Conservation (phyloP, 2,329 filamentous ascomycete genomes). For the Dactylellina leptospora region DNA sequence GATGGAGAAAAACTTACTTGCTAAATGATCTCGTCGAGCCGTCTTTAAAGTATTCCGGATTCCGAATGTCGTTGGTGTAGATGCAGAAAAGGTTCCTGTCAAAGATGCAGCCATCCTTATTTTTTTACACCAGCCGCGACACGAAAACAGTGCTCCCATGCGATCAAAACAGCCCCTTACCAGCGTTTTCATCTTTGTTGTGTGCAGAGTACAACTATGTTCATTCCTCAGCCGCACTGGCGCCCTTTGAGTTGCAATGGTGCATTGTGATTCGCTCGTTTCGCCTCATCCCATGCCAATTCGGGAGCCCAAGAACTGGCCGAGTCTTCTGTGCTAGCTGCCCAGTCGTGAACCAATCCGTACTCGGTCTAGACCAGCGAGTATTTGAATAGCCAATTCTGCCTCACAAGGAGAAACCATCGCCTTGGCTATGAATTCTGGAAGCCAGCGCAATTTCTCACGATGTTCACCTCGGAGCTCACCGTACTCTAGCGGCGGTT, state of each 20-base stretch:
- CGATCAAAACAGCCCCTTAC: slow-evolving; percentile 24
- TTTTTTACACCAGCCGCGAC: neutral
- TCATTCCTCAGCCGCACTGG: slow-evolving; percentile 44
- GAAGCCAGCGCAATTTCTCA: too few relatives aligned
- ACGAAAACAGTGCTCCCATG: slow-evolving; percentile 24
- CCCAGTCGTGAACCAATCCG: slow-evolving; percentile 10
- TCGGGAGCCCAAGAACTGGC: slow-evolving; percentile 1
- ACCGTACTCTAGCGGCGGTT: too few relatives aligned
- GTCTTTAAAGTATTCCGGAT: slow-evolving; percentile 34
- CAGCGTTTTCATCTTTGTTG: slow-evolving; percentile 31
- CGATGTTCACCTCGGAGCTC: too few relatives aligned
- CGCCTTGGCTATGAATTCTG: neutral
- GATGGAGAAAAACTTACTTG: slow-evolving; percentile 9
- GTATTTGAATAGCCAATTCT: neutral
- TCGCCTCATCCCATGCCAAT: neutral
- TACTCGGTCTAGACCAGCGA: neutral
- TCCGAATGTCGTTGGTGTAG: slow-evolving; percentile 10
- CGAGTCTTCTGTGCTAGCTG: neutral
- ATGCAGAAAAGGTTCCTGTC: slow-evolving; percentile 12
- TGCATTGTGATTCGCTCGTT: neutral
- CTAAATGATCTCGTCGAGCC: neutral
- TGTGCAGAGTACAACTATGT: slow-evolving; percentile 19
- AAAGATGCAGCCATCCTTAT: slow-evolving; percentile 15
- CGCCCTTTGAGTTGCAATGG: slow-evolving; percentile 11
- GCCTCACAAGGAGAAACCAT: neutral